phyloP scores from a whole-genome alignment of 2,329 filamentous ascomycete species.

The Ophiostoma ulmi region DNA sequence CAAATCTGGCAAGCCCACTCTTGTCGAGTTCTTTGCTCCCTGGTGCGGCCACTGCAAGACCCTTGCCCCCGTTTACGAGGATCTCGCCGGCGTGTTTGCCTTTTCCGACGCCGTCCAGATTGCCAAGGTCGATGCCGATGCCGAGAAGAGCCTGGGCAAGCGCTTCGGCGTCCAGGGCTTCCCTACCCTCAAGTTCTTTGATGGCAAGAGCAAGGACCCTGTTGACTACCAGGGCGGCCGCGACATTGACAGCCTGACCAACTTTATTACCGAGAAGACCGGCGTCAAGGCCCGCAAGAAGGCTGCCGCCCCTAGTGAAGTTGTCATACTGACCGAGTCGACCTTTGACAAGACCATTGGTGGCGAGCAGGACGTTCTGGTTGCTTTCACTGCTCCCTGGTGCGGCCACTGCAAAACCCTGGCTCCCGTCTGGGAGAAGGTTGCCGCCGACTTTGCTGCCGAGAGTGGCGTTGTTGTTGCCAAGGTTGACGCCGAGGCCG shows the following conservation, averaged over 20 bases:
- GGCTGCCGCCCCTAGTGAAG: conserved; percentile 64
- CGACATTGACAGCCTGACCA: conserved; percentile 76
- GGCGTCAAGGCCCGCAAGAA: conserved; percentile 75
- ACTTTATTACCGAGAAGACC: conserved; percentile 82
- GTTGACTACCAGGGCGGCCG: conserved; percentile 80
- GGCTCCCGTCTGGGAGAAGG: conserved; percentile 81
- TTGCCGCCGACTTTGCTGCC: conserved; percentile 71
- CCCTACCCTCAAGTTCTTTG: conserved; percentile 95
- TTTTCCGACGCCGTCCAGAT: conserved; percentile 72
- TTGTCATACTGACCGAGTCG: conserved; percentile 73
- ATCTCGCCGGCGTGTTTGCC: conserved; percentile 71
- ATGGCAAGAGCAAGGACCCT: conserved; percentile 84
- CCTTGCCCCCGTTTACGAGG: conserved; percentile 89
- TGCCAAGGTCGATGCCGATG: conserved; percentile 93
- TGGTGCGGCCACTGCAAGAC: conserved; percentile 99
- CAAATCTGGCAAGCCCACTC: conserved; percentile 86
- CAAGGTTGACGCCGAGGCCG: conserved; percentile 90
- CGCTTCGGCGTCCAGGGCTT: conserved; percentile 88
- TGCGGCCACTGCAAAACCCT: conserved; percentile 98
- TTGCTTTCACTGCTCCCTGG: conserved; percentile 97
- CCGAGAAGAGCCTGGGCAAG: conserved; percentile 77
- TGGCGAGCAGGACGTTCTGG: conserved; percentile 79
- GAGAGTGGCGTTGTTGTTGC: conserved; percentile 79
- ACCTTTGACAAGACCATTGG: conserved; percentile 75
- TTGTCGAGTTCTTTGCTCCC: conserved; percentile 96